Evolutionary conservation across 1,284 basidiomycete genomes (phyloP).

Genomic region (Trametes sp.): DNA sequence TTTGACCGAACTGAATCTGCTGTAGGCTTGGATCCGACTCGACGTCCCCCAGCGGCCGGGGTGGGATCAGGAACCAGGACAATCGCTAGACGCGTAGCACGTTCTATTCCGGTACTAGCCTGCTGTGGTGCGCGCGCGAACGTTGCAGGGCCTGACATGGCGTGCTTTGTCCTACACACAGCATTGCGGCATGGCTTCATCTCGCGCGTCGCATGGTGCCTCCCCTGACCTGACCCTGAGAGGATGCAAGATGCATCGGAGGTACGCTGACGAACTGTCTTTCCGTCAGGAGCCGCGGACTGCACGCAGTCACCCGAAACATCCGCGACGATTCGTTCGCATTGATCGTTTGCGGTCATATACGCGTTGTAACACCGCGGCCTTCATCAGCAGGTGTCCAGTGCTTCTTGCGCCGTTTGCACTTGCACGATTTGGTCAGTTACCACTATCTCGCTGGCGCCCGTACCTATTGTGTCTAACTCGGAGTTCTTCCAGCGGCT

Average conservation of each 20-base stretch:
- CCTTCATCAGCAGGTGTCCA: conserved; percentile 14
- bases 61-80: conserved; percentile 26
- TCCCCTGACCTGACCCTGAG: conserved; percentile 15
- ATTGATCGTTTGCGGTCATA: conserved; percentile 11
- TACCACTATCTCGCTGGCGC: conserved; percentile 16
- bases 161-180: conserved; percentile 20
- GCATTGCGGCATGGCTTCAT: conserved; percentile 7
- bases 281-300: conserved; percentile 6
- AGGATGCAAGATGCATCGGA: conserved; percentile 4
- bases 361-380: conserved; percentile 23
- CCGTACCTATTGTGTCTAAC: conserved; percentile 24
- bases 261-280: conserved; percentile 1
- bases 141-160: conserved; percentile 15
- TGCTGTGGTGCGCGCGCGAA: conserved; percentile 6
- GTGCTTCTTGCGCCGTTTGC: conserved; percentile 1
- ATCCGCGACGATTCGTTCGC: conserved; percentile 28
- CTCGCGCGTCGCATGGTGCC: conserved; percentile 7
- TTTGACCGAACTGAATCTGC: conserved; percentile 21
- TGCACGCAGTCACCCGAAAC: conserved; percentile 5
- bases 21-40: conserved; percentile 15
- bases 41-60: conserved; percentile 3
- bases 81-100: conserved; percentile 5
- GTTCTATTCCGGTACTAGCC: conserved; percentile 15
- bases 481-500: conserved; percentile 24
- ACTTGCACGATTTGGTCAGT: conserved; percentile 19